These are phyloP conservation scores for Globisporangium canariense DNA, from an alignment of 352 stramenopile genomes.

Conservation along the genomic window DNA sequence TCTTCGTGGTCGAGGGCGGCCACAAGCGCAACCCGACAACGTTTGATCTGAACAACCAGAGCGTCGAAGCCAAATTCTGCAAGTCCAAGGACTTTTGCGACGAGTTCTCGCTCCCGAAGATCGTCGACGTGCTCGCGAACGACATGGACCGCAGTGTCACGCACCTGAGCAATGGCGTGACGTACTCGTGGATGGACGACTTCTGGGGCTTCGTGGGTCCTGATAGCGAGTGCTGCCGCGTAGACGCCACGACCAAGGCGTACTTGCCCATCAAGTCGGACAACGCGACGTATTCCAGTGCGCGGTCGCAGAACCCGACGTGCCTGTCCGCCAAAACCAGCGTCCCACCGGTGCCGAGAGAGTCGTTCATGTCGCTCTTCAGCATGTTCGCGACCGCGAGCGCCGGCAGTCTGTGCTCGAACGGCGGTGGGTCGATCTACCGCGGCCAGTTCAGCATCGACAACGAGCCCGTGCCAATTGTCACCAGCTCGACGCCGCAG, in stretches of 20 bases:
- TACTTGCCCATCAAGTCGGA: conserved; percentile 42
- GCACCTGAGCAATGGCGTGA: conserved; percentile 42
- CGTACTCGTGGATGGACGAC: conserved; percentile 74
- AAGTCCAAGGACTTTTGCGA: conserved; percentile 57
- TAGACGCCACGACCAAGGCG: conserved; percentile 29
- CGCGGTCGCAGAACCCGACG: conserved; percentile 22
- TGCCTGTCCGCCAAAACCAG: conserved; percentile 36
- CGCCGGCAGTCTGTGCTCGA: conserved; percentile 44
- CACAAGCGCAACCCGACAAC: conserved; percentile 44
- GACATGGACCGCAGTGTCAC: conserved; percentile 32
- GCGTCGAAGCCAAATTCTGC: conserved; percentile 47
- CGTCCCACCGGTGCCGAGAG: conserved; percentile 33
- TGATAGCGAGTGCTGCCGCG: conserved; percentile 62
- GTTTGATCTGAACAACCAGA: conserved; percentile 34
- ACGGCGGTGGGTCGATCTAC: conserved; percentile 62
- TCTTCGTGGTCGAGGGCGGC: conserved; percentile 66
- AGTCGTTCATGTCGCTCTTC: conserved; percentile 71
- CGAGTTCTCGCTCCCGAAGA: conserved; percentile 54
- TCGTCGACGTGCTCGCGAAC: conserved; percentile 43
- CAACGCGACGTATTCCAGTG: conserved; percentile 29
- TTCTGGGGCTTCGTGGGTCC: conserved; percentile 67
- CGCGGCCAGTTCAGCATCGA: conserved; percentile 69
- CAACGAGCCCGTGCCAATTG: conserved; percentile 39
- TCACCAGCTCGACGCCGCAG: conserved; percentile 22
- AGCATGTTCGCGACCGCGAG: conserved; percentile 58